Conservation (phyloP, 192 early-diverging fungal species). For the Globomyces pollinis-pini region DNA sequence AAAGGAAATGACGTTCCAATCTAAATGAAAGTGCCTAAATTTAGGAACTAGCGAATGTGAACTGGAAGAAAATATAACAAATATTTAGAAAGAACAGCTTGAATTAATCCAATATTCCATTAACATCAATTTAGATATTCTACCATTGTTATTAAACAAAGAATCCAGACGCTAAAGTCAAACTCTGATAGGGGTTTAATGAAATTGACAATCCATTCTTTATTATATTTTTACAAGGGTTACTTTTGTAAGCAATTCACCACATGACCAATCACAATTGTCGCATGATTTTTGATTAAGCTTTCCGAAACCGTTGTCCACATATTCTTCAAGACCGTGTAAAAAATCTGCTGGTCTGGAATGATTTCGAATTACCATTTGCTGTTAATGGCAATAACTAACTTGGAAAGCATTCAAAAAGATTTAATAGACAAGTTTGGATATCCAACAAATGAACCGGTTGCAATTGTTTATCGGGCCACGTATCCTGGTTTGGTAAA, state of each 20-base stretch:
- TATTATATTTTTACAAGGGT: too few species aligned
- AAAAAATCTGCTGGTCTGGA: slow-evolving; percentile 61
- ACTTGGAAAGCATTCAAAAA: slow-evolving; percentile 49
- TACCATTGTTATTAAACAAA: too few species aligned
- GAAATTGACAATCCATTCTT: too few species aligned
- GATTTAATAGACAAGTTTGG: slow-evolving; percentile 42
- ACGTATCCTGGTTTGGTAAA: too few species aligned
- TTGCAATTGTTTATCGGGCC: slow-evolving; percentile 71
- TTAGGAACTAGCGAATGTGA: neutral
- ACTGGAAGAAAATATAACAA: too few species aligned
- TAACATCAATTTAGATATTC: too few species aligned
- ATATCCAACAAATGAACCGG: slow-evolving; percentile 61
- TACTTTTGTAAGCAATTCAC: too few species aligned
- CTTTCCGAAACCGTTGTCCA: slow-evolving; percentile 54
- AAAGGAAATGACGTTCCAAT: neutral
- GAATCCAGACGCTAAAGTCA: too few species aligned
- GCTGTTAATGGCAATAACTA: slow-evolving; percentile 78
- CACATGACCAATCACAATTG: slow-evolving; percentile 68
- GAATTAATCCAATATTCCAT: too few species aligned
- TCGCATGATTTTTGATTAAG: slow-evolving; percentile 64
- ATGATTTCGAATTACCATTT: too few species aligned
- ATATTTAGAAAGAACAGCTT: too few species aligned
- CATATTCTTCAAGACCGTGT: slow-evolving; percentile 49
- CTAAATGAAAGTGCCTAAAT: neutral
- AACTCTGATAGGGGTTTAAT: too few species aligned